Percentiles rank a stretch among this genome's conserved stretches.
Conservation (phyloP, 2,329 filamentous ascomycete genomes). For the Pseudogymnoascus sp. region DNA sequence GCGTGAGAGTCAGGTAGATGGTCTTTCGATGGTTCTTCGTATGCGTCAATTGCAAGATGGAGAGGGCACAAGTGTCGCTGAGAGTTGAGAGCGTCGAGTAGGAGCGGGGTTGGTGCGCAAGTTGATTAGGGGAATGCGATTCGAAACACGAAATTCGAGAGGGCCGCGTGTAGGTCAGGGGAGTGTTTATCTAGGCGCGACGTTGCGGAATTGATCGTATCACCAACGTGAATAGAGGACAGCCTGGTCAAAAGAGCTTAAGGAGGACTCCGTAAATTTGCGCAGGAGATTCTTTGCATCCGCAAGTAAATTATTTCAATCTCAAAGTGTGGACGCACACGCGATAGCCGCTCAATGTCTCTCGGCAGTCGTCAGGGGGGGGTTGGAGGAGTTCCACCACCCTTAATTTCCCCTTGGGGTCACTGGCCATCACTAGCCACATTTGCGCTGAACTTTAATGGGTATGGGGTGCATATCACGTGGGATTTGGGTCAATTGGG, state of each 20-base stretch:
- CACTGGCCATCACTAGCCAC: neutral
- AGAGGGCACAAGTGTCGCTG: neutral
- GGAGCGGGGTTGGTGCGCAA: slow-evolving; percentile 1
- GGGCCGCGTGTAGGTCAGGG: slow-evolving; percentile 3
- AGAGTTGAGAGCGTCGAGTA: neutral
- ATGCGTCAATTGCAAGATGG: neutral
- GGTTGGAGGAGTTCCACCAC: neutral
- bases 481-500: neutral
- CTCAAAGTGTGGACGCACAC: slow-evolving; percentile 4
- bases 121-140: neutral
- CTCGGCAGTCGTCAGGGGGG: slow-evolving; percentile 1
- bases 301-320: slow-evolving; percentile 8
- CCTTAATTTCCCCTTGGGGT: slow-evolving; percentile 7
- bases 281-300: neutral
- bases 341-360: slow-evolving; percentile 7
- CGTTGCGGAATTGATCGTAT: neutral
- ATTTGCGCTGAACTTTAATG: neutral
- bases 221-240: neutral
- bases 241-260: neutral
- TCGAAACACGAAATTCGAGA: slow-evolving; percentile 4
- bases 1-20: neutral
- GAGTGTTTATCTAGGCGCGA: neutral
- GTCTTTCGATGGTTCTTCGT: neutral
- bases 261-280: neutral
- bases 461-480: neutral